Conservation (phyloP, 1,139 yeast species). For the Meyerozyma carpophila region DNA sequence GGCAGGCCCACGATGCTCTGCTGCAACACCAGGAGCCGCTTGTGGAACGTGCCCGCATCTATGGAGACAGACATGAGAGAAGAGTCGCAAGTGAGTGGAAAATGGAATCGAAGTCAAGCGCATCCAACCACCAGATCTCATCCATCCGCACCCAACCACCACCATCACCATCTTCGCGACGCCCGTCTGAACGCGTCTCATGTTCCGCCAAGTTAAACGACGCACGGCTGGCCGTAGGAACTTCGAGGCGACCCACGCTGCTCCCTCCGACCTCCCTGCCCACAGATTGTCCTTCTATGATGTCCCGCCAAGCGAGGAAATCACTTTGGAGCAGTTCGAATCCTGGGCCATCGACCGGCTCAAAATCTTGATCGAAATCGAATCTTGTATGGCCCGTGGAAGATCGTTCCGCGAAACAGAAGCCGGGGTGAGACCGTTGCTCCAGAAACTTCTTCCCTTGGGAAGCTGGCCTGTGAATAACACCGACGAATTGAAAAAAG, state of each 20-base stretch:
- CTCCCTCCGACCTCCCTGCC: slow-evolving; percentile 7
- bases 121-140: too few relatives aligned
- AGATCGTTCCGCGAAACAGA: slow-evolving; percentile 64
- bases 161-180: background rate
- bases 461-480: slow-evolving; percentile 29
- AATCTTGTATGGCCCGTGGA: slow-evolving; percentile 64
- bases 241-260: slow-evolving; percentile 38
- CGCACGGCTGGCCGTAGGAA: slow-evolving; percentile 72
- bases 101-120: background rate
- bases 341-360: slow-evolving; percentile 92
- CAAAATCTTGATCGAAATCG: slow-evolving; percentile 78
- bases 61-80: slow-evolving; percentile 24
- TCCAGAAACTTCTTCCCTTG: slow-evolving; percentile 65
- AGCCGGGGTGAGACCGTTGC: slow-evolving; percentile 54
- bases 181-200: slow-evolving; percentile 12
- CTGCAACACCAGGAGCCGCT: slow-evolving; percentile 37
- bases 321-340: slow-evolving; percentile 89
- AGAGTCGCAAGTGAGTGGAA: background rate
- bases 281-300: slow-evolving; percentile 61
- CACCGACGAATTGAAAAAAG: slow-evolving; percentile 67
- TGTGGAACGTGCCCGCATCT: slow-evolving; percentile 35
- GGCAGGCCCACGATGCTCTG: slow-evolving; percentile 32
- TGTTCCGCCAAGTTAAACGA: slow-evolving; percentile 75
- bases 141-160: background rate
- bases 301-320: slow-evolving; percentile 73